These are phyloP conservation scores for Ophiostoma angusticollis DNA, from an alignment of 2,329 filamentous ascomycete genomes.

Conservation along the genomic window DNA sequence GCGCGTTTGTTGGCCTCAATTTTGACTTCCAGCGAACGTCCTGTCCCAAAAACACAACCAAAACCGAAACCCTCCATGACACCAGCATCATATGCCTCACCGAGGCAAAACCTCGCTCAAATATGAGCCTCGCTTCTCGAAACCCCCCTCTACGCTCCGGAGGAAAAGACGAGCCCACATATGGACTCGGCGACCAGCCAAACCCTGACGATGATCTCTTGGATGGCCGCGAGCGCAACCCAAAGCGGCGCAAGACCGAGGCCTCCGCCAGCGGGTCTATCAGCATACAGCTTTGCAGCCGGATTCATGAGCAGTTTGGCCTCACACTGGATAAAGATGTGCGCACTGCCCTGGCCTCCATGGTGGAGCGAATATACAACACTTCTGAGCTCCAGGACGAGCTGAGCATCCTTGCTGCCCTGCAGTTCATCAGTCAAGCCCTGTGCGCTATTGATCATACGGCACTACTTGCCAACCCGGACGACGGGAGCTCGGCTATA, in stretches of 20 bases:
- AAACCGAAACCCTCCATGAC: neutral
- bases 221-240: slow-evolving; percentile 4
- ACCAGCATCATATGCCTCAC: no score
- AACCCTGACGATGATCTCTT: slow-evolving; percentile 7
- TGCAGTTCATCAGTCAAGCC: slow-evolving; percentile 7
- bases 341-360: neutral
- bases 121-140: no score
- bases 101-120: no score
- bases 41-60: neutral
- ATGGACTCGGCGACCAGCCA: slow-evolving; percentile 1
- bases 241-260: slow-evolving; percentile 11
- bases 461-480: neutral
- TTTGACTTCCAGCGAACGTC: neutral
- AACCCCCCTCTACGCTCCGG: slow-evolving; percentile 5
- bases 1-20: slow-evolving; percentile 1
- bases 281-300: neutral
- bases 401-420: neutral
- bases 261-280: neutral
- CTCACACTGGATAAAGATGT: slow-evolving; percentile 2
- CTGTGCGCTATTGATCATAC: slow-evolving; percentile 8
- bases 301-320: slow-evolving; percentile 6
- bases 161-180: slow-evolving; percentile 3
- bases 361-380: neutral
- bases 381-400: neutral
- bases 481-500: slow-evolving; percentile 4